Conservation (phyloP, 768 basidiomycete genomes). For the Lepiota venenata region DNA sequence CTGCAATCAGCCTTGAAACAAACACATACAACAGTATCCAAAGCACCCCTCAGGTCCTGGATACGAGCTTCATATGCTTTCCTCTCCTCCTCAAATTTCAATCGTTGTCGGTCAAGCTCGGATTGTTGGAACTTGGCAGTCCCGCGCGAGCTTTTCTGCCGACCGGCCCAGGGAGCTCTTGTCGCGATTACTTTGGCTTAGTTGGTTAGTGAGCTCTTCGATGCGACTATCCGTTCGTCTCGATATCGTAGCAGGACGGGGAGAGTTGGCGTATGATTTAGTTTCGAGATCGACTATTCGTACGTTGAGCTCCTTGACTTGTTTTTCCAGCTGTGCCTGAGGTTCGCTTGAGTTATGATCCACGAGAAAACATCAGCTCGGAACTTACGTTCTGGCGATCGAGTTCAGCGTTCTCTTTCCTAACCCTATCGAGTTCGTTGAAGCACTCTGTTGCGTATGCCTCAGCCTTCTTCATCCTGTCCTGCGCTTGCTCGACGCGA, state of each 20-base stretch:
- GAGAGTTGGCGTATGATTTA: slow-evolving; percentile 64
- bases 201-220: slow-evolving; percentile 66
- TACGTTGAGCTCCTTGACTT: slow-evolving; percentile 80
- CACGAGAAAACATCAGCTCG: neutral
- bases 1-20: neutral
- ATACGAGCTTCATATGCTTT: slow-evolving; percentile 58
- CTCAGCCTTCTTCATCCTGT: slow-evolving; percentile 82
- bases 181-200: slow-evolving; percentile 49
- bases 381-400: slow-evolving; percentile 69
- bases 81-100: slow-evolving; percentile 64
- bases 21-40: slow-evolving; percentile 58
- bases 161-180: slow-evolving; percentile 43
- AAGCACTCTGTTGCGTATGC: slow-evolving; percentile 71
- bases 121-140: slow-evolving; percentile 50
- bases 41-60: slow-evolving; percentile 47
- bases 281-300: slow-evolving; percentile 83
- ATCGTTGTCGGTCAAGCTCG: slow-evolving; percentile 61
- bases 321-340: slow-evolving; percentile 81
- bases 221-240: slow-evolving; percentile 66
- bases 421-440: slow-evolving; percentile 67
- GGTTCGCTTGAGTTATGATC: slow-evolving; percentile 1
- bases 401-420: slow-evolving; percentile 79
- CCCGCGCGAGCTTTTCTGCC: slow-evolving; percentile 36
- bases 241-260: slow-evolving; percentile 50
- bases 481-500: slow-evolving; percentile 64